Conservation (phyloP, 306 rosid genomes). For the Inga leiocalycina region DNA sequence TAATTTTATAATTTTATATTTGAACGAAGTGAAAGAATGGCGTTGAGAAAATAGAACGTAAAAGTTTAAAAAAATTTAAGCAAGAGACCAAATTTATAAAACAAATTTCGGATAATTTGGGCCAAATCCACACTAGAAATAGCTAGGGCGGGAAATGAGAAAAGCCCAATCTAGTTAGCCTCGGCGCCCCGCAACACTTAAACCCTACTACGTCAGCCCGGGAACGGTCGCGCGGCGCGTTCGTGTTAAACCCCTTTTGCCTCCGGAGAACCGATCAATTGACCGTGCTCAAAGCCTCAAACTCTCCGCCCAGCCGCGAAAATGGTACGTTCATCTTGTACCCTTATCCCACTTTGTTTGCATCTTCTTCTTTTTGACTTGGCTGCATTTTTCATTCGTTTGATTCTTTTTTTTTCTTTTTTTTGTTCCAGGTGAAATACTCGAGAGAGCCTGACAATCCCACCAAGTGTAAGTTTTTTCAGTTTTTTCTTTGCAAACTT, state of each 20-base stretch:
- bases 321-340: background rate
- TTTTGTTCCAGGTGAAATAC: slow-evolving; percentile 59
- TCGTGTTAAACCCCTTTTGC: background rate
- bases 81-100: background rate
- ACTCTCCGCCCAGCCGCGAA: background rate
- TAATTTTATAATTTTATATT: too few relatives aligned
- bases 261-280: background rate
- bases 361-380: background rate
- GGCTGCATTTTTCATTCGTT: background rate
- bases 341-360: background rate
- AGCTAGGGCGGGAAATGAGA: background rate
- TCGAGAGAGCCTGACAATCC: slow-evolving; percentile 68
- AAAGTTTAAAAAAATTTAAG: too few relatives aligned
- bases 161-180: background rate
- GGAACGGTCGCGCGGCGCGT: background rate
- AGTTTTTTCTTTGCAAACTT: background rate
- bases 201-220: background rate
- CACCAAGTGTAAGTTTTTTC: slow-evolving; percentile 50
- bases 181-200: background rate
- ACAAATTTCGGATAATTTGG: background rate
- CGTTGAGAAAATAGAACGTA: background rate
- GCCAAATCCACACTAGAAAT: background rate
- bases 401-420: background rate
- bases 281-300: background rate
- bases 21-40: background rate